Conservation (phyloP, 345 rosid genomes). For the Eucalyptus grandis region DNA sequence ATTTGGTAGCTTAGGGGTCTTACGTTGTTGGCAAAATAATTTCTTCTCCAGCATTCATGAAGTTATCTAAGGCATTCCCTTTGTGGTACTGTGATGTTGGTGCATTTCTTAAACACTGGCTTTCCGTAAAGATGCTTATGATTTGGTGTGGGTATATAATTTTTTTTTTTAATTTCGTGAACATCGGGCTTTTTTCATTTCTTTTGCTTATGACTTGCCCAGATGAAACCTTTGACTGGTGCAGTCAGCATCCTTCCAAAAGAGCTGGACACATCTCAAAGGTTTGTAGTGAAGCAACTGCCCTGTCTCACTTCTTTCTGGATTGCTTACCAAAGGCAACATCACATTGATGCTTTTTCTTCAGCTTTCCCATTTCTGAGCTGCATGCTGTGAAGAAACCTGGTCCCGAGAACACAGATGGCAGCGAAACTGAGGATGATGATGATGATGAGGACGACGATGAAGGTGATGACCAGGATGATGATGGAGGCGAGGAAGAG, state of each 20-base stretch:
- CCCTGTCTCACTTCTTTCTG: neutral
- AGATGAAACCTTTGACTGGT: slow-evolving; percentile 17
- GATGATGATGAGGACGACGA: slow-evolving; percentile 20
- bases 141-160: neutral
- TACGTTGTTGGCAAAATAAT: neutral
- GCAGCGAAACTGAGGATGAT: slow-evolving; percentile 41
- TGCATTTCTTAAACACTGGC: neutral
- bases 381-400: slow-evolving; percentile 18
- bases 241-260: slow-evolving; percentile 3
- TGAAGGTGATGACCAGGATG: slow-evolving; percentile 31
- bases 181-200: neutral
- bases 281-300: slow-evolving; percentile 8
- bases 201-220: neutral
- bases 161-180: neutral
- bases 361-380: slow-evolving; percentile 32
- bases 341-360: neutral
- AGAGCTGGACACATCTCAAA: slow-evolving; percentile 9
- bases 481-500: slow-evolving; percentile 27
- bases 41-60: neutral
- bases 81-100: neutral
- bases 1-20: neutral
- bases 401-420: slow-evolving; percentile 28
- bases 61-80: neutral
- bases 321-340: neutral
- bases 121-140: neutral